These are phyloP conservation scores for Colletotrichum sp. DNA, from an alignment of 2,329 filamentous ascomycete genomes.

Conservation along the genomic window DNA sequence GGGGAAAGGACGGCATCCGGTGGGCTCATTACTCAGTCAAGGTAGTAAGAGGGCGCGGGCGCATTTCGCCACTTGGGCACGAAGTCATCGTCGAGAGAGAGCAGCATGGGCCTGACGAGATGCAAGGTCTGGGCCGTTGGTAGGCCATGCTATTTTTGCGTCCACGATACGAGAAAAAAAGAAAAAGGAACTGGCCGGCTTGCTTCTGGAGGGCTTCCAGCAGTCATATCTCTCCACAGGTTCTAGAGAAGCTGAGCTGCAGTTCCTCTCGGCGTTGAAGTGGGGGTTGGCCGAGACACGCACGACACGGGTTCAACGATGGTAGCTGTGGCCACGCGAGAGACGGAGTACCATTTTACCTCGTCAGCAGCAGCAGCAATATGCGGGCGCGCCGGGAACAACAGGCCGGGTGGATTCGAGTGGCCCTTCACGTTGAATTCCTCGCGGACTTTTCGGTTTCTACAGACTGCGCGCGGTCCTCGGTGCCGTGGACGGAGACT, in stretches of 20 bases:
- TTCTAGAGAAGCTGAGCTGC: background rate
- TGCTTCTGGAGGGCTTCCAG: background rate
- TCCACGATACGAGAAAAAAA: background rate
- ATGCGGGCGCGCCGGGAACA: slow-evolving; percentile 9
- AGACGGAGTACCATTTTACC: background rate
- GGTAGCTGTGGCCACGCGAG: background rate
- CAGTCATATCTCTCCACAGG: background rate
- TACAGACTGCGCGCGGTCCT: background rate
- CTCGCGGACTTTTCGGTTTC: slow-evolving; percentile 1
- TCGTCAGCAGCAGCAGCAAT: background rate
- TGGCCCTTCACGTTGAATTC: background rate
- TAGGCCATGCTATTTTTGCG: background rate
- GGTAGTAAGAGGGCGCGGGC: background rate
- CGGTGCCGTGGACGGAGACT: background rate
- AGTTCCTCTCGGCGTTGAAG: background rate
- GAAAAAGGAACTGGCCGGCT: background rate
- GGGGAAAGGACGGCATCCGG: background rate
- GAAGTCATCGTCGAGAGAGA: background rate
- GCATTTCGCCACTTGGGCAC: background rate
- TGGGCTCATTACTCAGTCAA: background rate
- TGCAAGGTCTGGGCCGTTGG: background rate
- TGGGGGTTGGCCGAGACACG: background rate
- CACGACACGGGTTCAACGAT: background rate
- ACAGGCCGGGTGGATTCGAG: background rate
- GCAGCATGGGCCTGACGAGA: background rate